Evolutionary conservation across 495 filamentous ascomycete genomes (phyloP), one percentile per base, ranked within the genome.

Genomic region (Sphaerosporella brunnea): DNA sequence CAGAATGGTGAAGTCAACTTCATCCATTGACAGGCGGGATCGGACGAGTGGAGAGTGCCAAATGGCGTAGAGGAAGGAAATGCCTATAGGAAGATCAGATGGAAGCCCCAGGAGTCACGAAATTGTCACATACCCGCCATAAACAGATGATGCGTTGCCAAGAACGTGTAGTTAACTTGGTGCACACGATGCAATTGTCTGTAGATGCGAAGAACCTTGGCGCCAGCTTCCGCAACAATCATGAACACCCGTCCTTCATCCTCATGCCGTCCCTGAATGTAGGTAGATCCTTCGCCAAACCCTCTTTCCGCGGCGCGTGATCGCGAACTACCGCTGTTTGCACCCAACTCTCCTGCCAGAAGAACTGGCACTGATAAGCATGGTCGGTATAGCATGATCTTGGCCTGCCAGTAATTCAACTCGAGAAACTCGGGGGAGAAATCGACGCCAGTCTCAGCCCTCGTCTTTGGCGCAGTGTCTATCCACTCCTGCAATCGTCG

Each of bases 331-430:
- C 53, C 36, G 26, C 51, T 41, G 32, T 25, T 48, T 4, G 50
- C 51, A 19, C 58, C 54, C 4, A 61, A 69, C 63, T 93, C 85
- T 18, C 78, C 78, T 37, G 84, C 83, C 45, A 94, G 73, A 48
- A 82, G 71, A 3, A 79, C 74, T 10, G 87, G 87, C n/a, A 88
- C 83, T 16, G 81, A 82, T 39, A 96, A 66, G 58, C 83, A 88
- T 56, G 93, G 88, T 46, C 87, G 72, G 62, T 95, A 96, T 2
- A 96, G 73, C 83, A 93, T 82, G 52, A 96, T 92, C 45, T 95
- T 75, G n/a, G 85, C 82, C 62, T 96, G 88, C 84, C 86, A 96
- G 61, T 95, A 96, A 59, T 96, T 96, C 40, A 96, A 64, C 50
- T 94, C 84, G 4, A 95, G 67, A 52, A 95, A 87, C 40, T 92